Conservation (phyloP, 192 early-diverging fungal species). For the Backusella westeae region DNA sequence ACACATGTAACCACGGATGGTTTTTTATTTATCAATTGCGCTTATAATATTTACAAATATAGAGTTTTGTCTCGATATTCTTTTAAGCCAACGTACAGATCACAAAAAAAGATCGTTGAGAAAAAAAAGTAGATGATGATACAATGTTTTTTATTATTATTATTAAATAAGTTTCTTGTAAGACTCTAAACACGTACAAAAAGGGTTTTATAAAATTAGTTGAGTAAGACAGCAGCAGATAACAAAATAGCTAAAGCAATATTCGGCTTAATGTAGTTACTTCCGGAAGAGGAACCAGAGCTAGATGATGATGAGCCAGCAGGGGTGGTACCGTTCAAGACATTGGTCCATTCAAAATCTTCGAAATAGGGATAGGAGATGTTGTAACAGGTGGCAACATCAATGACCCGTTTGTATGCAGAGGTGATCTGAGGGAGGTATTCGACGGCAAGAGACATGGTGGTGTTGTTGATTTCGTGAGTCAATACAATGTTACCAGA, state of each 20-base stretch:
- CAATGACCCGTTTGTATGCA: constrained; percentile 30
- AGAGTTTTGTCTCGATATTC: background rate
- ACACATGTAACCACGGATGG: background rate
- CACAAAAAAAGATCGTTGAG: background rate
- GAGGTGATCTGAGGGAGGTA: constrained; percentile 37
- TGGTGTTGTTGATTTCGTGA: constrained; percentile 40
- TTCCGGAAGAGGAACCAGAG: background rate
- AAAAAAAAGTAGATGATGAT: background rate
- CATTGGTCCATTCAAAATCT: constrained; percentile 11
- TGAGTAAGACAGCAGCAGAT: background rate
- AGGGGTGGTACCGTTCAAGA: background rate
- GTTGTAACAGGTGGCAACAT: constrained; percentile 34
- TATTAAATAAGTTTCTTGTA: background rate
- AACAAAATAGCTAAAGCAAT: background rate
- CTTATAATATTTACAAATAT: background rate
- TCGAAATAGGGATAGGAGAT: constrained; percentile 39
- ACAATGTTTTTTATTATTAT: background rate
- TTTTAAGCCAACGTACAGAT: background rate
- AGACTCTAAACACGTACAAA: background rate
- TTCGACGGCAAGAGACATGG: constrained; percentile 34
- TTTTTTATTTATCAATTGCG: background rate
- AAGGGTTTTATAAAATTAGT: background rate
- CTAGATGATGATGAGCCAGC: background rate
- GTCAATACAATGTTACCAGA: constrained; percentile 36
- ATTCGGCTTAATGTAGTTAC: background rate